Base-by-base conservation (phyloP, 2,329 filamentous ascomycete species). In the Claviceps purpurea region DNA sequence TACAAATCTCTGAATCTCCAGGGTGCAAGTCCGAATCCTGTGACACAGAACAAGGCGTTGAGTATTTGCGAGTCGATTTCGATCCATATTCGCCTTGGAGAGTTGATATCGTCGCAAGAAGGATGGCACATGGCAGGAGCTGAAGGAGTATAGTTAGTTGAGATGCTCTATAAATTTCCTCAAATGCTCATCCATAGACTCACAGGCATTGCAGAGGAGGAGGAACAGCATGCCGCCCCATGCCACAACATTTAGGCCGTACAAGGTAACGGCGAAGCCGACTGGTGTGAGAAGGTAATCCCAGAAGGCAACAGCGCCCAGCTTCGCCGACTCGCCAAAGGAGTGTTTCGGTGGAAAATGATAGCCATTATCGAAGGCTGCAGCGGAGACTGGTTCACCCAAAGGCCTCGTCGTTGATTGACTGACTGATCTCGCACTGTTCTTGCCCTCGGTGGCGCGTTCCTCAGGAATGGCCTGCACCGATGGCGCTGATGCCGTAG, bases 141-240 rank as follows among this genome's bases (percentile, higher is more conserved):
- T 52, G 39, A 50, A 40, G 37, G 44, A 16, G 43, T 42, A 11
- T 13, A 46, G 43, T 52, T 20, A 53, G 47, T 10, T 38, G 16
- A 42, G 13, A 20, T 24, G 18, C 26, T 26, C 4, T 26, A 11
- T 39, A 4, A 10, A 18, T 18, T 44, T 20, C 16, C 20, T 16
- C 7, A n/a, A 13, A 6, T 2, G 11, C 24, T n/a, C 34, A 7
- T 47, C 4, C n/a, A 5, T 26, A 24, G 30, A 51, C 61, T 57
- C 54, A 63, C 61, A 52, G 20, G 77, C 87, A 60, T 89, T 87
- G 71, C 83, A 85, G 26, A 95, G 79, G 2, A 95, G 73, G 18
- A 95, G 72, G 68, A 95, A 94, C 38, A 95, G 75, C 89, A 95
- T 95, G 53, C 85, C 88, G 50, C 89, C 89, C 89, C 89, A 95